Base-by-base conservation (phyloP, 2,329 filamentous ascomycete species). In the Neoarthrinium moseri region DNA sequence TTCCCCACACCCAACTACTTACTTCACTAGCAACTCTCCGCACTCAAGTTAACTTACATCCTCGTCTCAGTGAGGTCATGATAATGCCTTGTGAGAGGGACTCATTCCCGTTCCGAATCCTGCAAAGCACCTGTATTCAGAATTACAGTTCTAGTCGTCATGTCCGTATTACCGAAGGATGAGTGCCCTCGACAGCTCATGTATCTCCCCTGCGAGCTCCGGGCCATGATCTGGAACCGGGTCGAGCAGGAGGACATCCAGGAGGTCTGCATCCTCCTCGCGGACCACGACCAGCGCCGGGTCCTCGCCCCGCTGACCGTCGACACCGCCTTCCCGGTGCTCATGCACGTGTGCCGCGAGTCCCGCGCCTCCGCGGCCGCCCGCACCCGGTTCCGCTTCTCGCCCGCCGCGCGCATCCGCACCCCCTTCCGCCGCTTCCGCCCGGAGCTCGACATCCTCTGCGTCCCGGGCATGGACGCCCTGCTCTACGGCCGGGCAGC, bases 281-380 rank as follows among this genome's bases (percentile, higher is more conserved):
- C 15, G n/a, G 21, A 38, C 22, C 12, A 22, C 22, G 5, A 17
- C 20, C 5, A 15, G 12, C 22, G 3, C 5, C 2, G 11, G 4
- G 12, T n/a, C 3, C 35, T 12, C 18, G 20, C n/a, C 21, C 18
- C 18, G 5, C 37, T 41, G 22, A n/a, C 22, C 8, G 41, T 43
- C 29, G 30, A 43, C 30, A 43, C 41, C 10, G 41, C 41, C 29
- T 43, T 43, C 20, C 29, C 41, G 15, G 29, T 43, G 12, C 29
- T 43, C 20, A 43, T 43, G 41, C 41, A 43, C 41, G 13, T 43
- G 5, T 43, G 41, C 18, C 29, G 23, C 27, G 41, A 43, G 30
- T n/a, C 29, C n/a, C 29, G 41, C 6, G 15, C 6, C 6, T 23
- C 24, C 41, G 41, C 29, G 29, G 10, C 35, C 4, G 11, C 10